Evolutionary conservation across 768 basidiomycete genomes (phyloP), one percentile per base, ranked within the genome.

Genomic region (Pleurotus ostreatus): DNA sequence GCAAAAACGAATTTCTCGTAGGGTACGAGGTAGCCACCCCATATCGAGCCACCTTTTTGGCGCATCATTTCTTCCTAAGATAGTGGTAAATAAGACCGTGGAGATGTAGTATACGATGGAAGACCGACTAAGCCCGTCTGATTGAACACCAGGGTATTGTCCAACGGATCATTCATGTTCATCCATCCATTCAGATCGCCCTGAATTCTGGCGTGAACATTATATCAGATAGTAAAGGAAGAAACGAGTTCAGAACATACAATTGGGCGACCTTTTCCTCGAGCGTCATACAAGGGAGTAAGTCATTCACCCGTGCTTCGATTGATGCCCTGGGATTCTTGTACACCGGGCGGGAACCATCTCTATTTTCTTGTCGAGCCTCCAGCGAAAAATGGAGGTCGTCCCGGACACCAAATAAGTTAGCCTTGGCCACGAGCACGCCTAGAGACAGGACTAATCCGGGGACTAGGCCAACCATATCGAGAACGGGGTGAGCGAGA

Each of bases 211-310:
- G 43, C 4, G 11, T 3, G 9, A n/a, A 57, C 23, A 58, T 16
- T 49, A 56, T 11, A 57, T 45, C 2, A 55, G 39, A 11, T 25
- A n/a, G 6, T 22, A 45, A 49, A 44, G 12, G 7, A 23, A 15
- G 16, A 23, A 39, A 44, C 39, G 39, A 46, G 26, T 23, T 16
- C 51, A 7, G 34, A 2, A 71, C 80, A 25, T 66, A 80, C 85
- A 88, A 65, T 60, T 87, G 85, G 1, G 85, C 64, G 16, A 85
- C 84, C 67, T 87, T 89, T 62, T 88, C 85, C 51, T 83, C 74
- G 5, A 88, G 52, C 0, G 82, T 82, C 85, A 89, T 88, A 5
- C 85, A 74, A 13, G 83, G 83, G 1, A 88, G 64, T 15, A 81
- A 72, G 60, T 86, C 86, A 9, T 81, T 77, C 13, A 89, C 77